Evolutionary conservation across 1,139 yeast species (phyloP).

Genomic region (Geotrichum aggregatum): DNA sequence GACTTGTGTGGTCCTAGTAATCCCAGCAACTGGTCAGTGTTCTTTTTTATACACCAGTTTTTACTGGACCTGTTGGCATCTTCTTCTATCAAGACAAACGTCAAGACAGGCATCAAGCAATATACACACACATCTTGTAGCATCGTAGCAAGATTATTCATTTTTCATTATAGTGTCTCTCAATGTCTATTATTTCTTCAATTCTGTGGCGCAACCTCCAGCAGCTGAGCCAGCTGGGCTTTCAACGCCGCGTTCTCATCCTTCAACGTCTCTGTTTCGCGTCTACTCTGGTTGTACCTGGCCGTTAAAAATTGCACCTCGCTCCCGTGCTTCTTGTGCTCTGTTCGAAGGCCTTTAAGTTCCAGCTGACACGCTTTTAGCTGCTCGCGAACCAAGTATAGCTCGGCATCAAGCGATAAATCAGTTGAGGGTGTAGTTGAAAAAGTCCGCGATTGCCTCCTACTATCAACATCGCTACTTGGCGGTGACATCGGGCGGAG

Average conservation of each 20-base stretch:
- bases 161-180: neutral
- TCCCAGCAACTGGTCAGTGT: no score
- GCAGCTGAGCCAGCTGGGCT: slow-evolving; percentile 3
- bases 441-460: neutral
- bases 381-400: slow-evolving; percentile 22
- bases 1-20: no score
- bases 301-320: slow-evolving; percentile 30
- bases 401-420: slow-evolving; percentile 9
- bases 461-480: slow-evolving; percentile 1
- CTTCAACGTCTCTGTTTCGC: slow-evolving; percentile 23
- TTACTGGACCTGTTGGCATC: no score
- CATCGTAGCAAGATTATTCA: neutral
- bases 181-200: neutral
- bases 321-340: slow-evolving; percentile 26
- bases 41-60: no score
- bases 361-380: slow-evolving; percentile 20
- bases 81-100: no score
- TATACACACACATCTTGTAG: neutral
- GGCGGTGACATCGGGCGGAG: neutral
- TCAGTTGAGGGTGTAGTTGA: neutral
- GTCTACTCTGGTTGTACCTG: slow-evolving; percentile 27
- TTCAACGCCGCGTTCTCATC: slow-evolving; percentile 21
- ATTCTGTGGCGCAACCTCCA: neutral
- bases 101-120: no score
- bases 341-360: slow-evolving; percentile 23